phyloP scores from a whole-genome alignment of 306 rosid species.

The Lathyrus sativus region DNA sequence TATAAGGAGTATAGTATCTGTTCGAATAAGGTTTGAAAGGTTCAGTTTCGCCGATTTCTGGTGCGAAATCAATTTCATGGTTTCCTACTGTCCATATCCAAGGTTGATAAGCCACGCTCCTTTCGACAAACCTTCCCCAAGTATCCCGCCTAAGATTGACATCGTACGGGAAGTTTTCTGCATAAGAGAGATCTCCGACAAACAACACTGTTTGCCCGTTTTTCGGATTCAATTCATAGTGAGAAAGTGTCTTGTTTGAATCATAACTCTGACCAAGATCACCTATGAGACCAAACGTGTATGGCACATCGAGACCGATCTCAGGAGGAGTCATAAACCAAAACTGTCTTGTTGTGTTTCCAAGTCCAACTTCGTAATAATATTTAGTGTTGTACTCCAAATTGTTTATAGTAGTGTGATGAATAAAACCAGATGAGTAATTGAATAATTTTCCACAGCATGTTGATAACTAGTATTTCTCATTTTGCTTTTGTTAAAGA shows the following conservation, averaged over 20 bases:
- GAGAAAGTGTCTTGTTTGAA: slow-evolving; percentile 75
- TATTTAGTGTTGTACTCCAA: slow-evolving; percentile 78
- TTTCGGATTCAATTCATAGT: slow-evolving; percentile 65
- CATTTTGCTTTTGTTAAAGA: too few relatives aligned
- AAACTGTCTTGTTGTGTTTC: slow-evolving; percentile 59
- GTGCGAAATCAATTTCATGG: slow-evolving; percentile 78
- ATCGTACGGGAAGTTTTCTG: slow-evolving; percentile 68
- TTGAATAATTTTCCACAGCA: slow-evolving; percentile 31
- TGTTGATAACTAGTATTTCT: neutral
- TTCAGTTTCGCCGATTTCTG: slow-evolving; percentile 49
- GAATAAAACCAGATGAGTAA: slow-evolving; percentile 86
- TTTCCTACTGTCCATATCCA: slow-evolving; percentile 98
- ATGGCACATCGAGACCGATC: slow-evolving; percentile 83
- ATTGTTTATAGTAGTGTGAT: slow-evolving; percentile 57
- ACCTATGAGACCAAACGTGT: slow-evolving; percentile 91
- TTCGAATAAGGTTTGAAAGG: slow-evolving; percentile 25
- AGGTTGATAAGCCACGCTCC: slow-evolving; percentile 90
- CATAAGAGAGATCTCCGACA: slow-evolving; percentile 87
- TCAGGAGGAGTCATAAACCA: slow-evolving; percentile 82
- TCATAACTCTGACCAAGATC: slow-evolving; percentile 91
- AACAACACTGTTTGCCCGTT: slow-evolving; percentile 69
- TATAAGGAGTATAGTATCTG: slow-evolving; percentile 61
- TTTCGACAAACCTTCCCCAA: slow-evolving; percentile 84
- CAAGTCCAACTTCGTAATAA: slow-evolving; percentile 73
- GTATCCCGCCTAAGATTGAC: slow-evolving; percentile 80